Base-by-base conservation (phyloP, 352 stramenopile genomes). In the Pythium dissotocum region DNA sequence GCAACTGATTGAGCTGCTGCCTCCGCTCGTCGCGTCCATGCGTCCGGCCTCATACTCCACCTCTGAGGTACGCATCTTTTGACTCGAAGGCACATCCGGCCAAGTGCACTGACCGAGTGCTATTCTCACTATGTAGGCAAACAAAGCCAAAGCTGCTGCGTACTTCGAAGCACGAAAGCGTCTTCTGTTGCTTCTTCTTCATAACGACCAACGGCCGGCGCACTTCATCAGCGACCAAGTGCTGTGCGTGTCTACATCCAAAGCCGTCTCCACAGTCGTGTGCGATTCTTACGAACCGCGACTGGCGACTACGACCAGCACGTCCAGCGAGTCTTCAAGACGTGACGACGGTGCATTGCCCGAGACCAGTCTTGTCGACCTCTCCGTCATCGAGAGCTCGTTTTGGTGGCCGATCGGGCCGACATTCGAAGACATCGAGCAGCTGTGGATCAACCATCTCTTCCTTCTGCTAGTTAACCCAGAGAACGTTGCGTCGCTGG, bases 341-440 rank as follows among this genome's bases (percentile, higher is more conserved):
- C 75, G 72, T 46, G 82, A 92, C 55, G 88, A 94, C 69, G 88
- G 88, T 33, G 86, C 81, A 2, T 56, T 96, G 21, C 88, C 87
- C 0, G 82, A 94, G 52, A 83, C 75, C 5, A 82, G 86, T 42
- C 79, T 88, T 3, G 75, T 94, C 24, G 86, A 94, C 67, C 87
- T 87, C 51, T 89, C 83, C 0, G 79, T 94, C 21, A 80, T 83
- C 13, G 80, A 93, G 32, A 93, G 82, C 54, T 84, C 87, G 1
- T 90, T 89, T 35, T 93, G 85, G 87, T 95, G 87, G 87, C 87
- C 87, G 3, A 93, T 82, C 49, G 82, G 83, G 1, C 59, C 51
- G 6, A 4, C 66, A 36, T 48, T 69, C 60, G 26, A 58, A 55
- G 36, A 67, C 63, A 26, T 92, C 30, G 82, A 79, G 36, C 61